phyloP scores from a whole-genome alignment of 495 filamentous ascomycete genomes.

The Rhizodiscina lignyota region DNA sequence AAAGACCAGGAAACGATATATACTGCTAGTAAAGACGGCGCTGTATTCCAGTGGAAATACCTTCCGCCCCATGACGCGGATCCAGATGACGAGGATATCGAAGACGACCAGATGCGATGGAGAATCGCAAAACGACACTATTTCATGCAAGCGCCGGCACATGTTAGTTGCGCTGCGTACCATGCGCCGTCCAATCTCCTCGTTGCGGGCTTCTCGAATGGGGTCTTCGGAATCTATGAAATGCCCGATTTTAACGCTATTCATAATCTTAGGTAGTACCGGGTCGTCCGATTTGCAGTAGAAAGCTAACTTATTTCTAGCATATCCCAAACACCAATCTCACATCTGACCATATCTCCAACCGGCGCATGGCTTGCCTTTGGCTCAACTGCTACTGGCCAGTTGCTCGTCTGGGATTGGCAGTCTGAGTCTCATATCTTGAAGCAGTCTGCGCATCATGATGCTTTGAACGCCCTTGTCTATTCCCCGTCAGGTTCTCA shows the following conservation, averaged over 20 bases:
- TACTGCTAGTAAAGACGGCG: conserved; percentile 50
- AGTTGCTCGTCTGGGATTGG: conserved; percentile 97
- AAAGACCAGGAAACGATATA: conserved; percentile 68
- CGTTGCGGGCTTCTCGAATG: conserved; percentile 87
- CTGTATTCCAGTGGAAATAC: conserved; percentile 50
- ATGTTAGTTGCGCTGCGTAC: conserved; percentile 74
- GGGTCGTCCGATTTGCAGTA: conserved; percentile 19
- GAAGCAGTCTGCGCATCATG: conserved; percentile 94
- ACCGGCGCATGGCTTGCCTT: conserved; percentile 95
- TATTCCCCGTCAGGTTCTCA: conserved; percentile 90
- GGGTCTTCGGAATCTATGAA: conserved; percentile 84
- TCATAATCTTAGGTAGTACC: conserved; percentile 50
- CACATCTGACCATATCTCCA: conserved; percentile 81
- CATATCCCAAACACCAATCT: conserved; percentile 91
- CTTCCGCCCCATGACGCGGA: conserved; percentile 24
- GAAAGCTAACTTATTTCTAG: conserved; percentile 32
- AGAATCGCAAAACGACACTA: conserved; percentile 74
- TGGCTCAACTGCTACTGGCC: conserved; percentile 87
- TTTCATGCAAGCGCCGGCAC: conserved; percentile 80
- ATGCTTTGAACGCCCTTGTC: conserved; percentile 83
- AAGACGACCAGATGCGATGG: conserved; percentile 50
- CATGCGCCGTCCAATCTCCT: conserved; percentile 74
- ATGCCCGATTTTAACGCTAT: conserved; percentile 95
- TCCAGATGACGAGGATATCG: conserved; percentile 31
- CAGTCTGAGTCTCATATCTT: conserved; percentile 98